Conservation (phyloP, 2,329 filamentous ascomycete species). For the Monosporascus sp. region DNA sequence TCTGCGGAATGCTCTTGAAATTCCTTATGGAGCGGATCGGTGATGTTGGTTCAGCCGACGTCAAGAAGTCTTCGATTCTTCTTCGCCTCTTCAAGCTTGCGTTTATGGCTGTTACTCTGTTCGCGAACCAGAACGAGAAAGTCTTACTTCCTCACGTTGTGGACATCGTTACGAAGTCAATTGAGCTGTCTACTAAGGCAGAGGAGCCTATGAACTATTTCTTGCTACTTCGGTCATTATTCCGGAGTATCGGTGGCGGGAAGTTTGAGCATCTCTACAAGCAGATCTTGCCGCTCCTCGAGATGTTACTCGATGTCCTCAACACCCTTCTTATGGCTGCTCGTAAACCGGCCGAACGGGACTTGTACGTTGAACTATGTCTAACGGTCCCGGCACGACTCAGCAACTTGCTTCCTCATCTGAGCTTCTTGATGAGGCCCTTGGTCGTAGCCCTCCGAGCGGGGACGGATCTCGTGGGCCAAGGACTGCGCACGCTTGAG, state of each 20-base stretch:
- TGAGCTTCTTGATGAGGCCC: constrained; percentile 95
- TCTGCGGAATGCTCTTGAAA: constrained; percentile 95
- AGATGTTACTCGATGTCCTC: constrained; percentile 95
- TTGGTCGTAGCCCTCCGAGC: constrained; percentile 92
- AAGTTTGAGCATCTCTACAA: constrained; percentile 98
- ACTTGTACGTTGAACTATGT: constrained; percentile 95
- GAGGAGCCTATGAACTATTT: constrained; percentile 99
- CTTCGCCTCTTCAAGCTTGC: constrained; percentile 94
- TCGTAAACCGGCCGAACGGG: constrained; percentile 81
- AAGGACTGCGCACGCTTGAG: constrained; percentile 88
- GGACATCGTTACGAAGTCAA: constrained; percentile 95
- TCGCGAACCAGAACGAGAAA: constrained; percentile 90
- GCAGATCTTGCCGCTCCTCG: constrained; percentile 88
- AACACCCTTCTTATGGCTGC: constrained; percentile 92
- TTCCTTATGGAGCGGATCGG: constrained; percentile 97
- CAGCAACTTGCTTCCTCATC: constrained; percentile 88
- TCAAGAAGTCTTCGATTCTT: constrained; percentile 88
- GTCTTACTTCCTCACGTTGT: constrained; percentile 93
- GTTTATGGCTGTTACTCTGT: constrained; percentile 98
- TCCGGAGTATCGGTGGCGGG: constrained; percentile 92
- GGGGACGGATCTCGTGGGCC: constrained; percentile 88
- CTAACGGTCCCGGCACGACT: constrained; percentile 91
- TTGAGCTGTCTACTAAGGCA: constrained; percentile 89
- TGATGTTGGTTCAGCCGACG: constrained; percentile 86
- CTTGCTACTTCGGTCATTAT: constrained; percentile 82